Base-by-base conservation (phyloP, 2,329 filamentous ascomycete genomes). In the Penicillium glabrum region DNA sequence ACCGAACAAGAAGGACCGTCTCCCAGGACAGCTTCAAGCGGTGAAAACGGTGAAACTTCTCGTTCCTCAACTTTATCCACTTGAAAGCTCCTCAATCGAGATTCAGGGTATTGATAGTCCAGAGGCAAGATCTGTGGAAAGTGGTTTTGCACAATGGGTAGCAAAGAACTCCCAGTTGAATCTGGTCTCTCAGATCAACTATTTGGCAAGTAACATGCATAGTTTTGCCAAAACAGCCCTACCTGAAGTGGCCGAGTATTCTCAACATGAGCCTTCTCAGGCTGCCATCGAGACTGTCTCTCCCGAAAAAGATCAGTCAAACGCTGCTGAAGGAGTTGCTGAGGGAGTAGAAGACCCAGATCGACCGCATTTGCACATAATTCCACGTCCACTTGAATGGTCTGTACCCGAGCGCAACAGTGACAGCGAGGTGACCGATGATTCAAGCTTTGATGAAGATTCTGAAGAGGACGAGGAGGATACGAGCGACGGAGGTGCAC, bases 361-460 rank as follows among this genome's bases (percentile, higher is more conserved):
- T 27, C 84, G 82, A 55, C 81, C 81, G 33, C 90, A 93, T 67
- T 76, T 95, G 48, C 83, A 88, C 58, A 77, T 89, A 57, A 90
- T 95, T 52, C 84, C 89, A 11, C 81, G 90, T 8, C 91, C 91
- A 10, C 89, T 89, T 0, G 91, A 96, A 72, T 96, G 91, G 91
- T 73, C 73, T 27, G 68, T 77, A 14, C 71, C 61, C 3, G 70
- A 68, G 5, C 62, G 64, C 21, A 65, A 69, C 2, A 68, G 67
- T 45, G 76, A 73, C 9, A 73, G 66, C 37, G 77, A 78, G 9
- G 65, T 61, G 16, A 77, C 74, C 5, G 76, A 77, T 19, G 72
- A 77, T 1, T 77, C 78, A 7, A 79, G 80, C 47, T 77, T 72
- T 10, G 76, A 77, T 3, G 78, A 79, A n/a, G 78, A 80, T 31